These are phyloP conservation scores for Lepiota venenata DNA, from an alignment of 768 basidiomycete species.

Conservation along the genomic window DNA sequence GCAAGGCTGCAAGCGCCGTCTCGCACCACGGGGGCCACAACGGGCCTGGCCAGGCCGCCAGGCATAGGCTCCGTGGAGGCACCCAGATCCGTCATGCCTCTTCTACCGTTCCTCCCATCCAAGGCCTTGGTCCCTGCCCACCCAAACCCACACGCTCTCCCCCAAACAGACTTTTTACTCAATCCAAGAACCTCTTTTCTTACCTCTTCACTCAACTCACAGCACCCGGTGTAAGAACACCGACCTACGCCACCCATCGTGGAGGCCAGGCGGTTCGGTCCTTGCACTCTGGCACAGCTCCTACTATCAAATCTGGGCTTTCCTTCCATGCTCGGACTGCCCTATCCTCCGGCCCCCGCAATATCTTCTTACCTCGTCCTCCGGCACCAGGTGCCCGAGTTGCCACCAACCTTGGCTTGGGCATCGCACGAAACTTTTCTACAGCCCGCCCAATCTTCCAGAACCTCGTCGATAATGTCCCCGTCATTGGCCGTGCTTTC, in stretches of 20 bases:
- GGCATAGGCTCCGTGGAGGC: constrained; percentile 30
- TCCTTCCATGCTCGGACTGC: constrained; percentile 54
- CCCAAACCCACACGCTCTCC: constrained; percentile 21
- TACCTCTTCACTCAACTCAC: constrained; percentile 55
- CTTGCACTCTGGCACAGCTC: constrained; percentile 21
- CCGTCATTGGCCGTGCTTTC: constrained; percentile 70
- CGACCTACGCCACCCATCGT: constrained; percentile 22
- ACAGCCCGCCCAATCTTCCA: constrained; percentile 74
- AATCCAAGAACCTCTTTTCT: constrained; percentile 52
- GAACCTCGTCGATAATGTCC: constrained; percentile 75
- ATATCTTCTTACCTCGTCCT: constrained; percentile 57
- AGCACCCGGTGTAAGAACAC: constrained; percentile 46
- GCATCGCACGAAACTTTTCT: constrained; percentile 73
- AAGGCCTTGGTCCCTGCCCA: constrained; percentile 8
- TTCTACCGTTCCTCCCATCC: constrained; percentile 22
- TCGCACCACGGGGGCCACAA: constrained; percentile 25
- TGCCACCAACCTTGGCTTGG: constrained; percentile 72
- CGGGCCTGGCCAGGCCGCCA: constrained; percentile 20
- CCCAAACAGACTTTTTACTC: constrained; percentile 43
- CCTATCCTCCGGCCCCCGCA: constrained; percentile 26
- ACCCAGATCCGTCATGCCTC: constrained; percentile 43
- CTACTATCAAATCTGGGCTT: constrained; percentile 50
- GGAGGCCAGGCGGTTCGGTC: constrained; percentile 28
- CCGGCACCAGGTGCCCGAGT: constrained; percentile 36
- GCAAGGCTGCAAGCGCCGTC: constrained; percentile 33